These are phyloP conservation scores for Geotrichum europaeum DNA, from an alignment of 1,139 yeast species.

Conservation along the genomic window DNA sequence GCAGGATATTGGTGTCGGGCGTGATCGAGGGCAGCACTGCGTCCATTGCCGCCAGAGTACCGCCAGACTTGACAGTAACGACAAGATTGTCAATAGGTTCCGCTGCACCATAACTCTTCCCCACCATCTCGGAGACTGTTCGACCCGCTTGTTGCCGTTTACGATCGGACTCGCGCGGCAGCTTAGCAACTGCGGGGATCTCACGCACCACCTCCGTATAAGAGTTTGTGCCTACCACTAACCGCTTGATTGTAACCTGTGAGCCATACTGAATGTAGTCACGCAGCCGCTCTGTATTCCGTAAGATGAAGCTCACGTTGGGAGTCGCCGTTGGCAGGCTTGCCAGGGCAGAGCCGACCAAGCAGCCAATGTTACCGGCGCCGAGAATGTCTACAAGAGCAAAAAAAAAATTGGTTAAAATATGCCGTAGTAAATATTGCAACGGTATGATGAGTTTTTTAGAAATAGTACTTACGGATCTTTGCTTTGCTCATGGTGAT, in stretches of 20 bases:
- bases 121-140: background rate
- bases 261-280: conserved; percentile 41
- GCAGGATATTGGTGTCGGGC: conserved; percentile 47
- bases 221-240: conserved; percentile 16
- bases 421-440: background rate
- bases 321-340: conserved; percentile 32
- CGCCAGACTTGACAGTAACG: conserved; percentile 60
- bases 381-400: conserved; percentile 31
- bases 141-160: background rate
- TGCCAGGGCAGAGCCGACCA: conserved; percentile 36
- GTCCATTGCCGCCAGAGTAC: conserved; percentile 44
- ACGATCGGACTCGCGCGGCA: conserved; percentile 1
- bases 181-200: conserved; percentile 14
- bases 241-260: conserved; percentile 28
- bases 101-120: background rate
- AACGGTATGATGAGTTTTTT: background rate
- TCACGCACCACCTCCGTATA: conserved; percentile 10
- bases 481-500: background rate
- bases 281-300: conserved; percentile 38
- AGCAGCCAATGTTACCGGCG: conserved; percentile 37
- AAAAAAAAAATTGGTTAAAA: background rate
- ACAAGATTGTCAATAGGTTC: conserved; percentile 47
- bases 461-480: background rate
- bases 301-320: conserved; percentile 41
- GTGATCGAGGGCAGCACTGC: conserved; percentile 42